A percentile compares a stretch with the other conserved stretches of the same genome.
Evolutionary conservation across 2,329 filamentous ascomycete species (phyloP).

Genomic region (Colletotrichum truncatum): DNA sequence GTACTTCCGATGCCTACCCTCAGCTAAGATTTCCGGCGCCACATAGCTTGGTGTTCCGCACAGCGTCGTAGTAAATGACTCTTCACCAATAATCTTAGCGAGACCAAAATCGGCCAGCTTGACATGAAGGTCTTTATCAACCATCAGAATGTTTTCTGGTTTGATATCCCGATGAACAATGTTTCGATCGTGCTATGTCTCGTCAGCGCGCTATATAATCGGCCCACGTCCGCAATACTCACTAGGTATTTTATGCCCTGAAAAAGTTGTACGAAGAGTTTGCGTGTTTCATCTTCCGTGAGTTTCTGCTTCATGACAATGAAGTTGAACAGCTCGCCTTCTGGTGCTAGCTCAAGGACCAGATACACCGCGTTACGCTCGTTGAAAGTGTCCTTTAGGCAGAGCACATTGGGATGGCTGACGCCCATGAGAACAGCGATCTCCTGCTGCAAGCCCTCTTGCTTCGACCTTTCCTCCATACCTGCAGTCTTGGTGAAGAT

Average conservation of each 20-base stretch:
- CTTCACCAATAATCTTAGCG: slow-evolving; percentile 98
- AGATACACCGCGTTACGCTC: slow-evolving; percentile 91
- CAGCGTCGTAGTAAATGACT: slow-evolving; percentile 95
- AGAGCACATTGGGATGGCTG: slow-evolving; percentile 91
- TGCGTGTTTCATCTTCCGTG: slow-evolving; percentile 83
- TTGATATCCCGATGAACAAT: slow-evolving; percentile 99
- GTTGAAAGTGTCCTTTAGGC: slow-evolving; percentile 94
- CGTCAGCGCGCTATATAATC: slow-evolving; percentile 36
- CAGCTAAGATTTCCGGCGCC: slow-evolving; percentile 92
- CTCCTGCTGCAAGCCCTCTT: slow-evolving; percentile 90
- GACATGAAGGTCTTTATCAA: slow-evolving; percentile 84
- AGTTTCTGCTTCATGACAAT: slow-evolving; percentile 93
- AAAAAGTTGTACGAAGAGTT: slow-evolving; percentile 90
- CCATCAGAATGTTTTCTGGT: slow-evolving; percentile 92
- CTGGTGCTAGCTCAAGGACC: slow-evolving; percentile 87
- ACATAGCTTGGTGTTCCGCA: slow-evolving; percentile 98
- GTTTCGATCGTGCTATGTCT: slow-evolving; percentile 85
- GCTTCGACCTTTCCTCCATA: slow-evolving; percentile 84
- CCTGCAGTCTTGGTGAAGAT: slow-evolving; percentile 88
- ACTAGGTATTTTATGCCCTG: slow-evolving; percentile 96
- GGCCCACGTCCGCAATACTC: slow-evolving; percentile 44
- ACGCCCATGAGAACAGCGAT: slow-evolving; percentile 98
- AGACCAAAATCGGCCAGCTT: slow-evolving; percentile 97
- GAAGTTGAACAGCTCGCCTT: slow-evolving; percentile 95
- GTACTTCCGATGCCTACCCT: slow-evolving; percentile 84